Evolutionary conservation across 306 rosid species (phyloP).

Genomic region (Trifolium fragiferum): DNA sequence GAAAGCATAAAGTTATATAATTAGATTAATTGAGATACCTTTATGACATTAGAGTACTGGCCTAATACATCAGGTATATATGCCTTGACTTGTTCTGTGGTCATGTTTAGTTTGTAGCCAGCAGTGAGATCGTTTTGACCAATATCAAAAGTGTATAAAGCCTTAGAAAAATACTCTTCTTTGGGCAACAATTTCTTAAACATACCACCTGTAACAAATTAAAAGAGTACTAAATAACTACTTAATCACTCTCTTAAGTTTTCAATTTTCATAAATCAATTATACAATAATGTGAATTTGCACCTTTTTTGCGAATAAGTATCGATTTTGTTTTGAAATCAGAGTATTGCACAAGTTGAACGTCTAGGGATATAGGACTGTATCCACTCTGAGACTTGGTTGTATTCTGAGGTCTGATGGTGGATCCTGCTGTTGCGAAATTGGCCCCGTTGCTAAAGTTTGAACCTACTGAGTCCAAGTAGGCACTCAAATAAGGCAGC

Average conservation of each 20-base stretch:
- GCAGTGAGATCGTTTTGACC: conserved; percentile 71
- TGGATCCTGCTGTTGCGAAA: conserved; percentile 85
- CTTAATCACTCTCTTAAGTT: background rate
- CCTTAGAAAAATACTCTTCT: conserved; percentile 50
- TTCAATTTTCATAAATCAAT: background rate
- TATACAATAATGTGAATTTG: background rate
- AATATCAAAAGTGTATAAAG: conserved; percentile 65
- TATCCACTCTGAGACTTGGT: conserved; percentile 68
- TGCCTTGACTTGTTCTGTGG: conserved; percentile 57
- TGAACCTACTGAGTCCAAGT: conserved; percentile 73
- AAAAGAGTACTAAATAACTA: background rate
- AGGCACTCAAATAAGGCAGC: conserved; percentile 65
- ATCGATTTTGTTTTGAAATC: conserved; percentile 63
- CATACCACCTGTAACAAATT: conserved; percentile 42
- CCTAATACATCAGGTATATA: conserved; percentile 57
- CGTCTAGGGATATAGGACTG: conserved; percentile 71
- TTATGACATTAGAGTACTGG: conserved; percentile 54
- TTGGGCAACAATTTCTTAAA: conserved; percentile 55
- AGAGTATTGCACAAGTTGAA: conserved; percentile 62
- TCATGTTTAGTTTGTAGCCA: conserved; percentile 59
- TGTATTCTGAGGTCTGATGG: conserved; percentile 67
- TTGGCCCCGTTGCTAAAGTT: conserved; percentile 74
- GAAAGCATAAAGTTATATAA: background rate
- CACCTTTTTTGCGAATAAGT: conserved; percentile 49
- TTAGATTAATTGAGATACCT: conserved; percentile 40